Percentiles rank a stretch among this genome's conserved stretches.
phyloP scores from a whole-genome alignment of 768 basidiomycete genomes.

The Rhizopogon roseolus region DNA sequence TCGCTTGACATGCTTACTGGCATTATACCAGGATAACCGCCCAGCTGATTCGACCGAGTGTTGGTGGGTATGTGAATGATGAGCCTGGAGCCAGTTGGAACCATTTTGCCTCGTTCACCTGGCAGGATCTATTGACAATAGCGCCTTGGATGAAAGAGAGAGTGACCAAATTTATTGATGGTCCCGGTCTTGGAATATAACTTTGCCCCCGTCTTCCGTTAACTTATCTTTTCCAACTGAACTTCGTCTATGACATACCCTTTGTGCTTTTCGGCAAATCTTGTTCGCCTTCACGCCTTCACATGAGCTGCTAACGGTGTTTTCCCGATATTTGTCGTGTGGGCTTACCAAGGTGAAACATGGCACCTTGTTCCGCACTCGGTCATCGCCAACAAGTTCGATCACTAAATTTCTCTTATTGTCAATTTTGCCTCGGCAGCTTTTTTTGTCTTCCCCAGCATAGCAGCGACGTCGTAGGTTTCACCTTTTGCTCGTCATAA shows the following conservation, averaged over 20 bases:
- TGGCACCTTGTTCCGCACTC: conserved; percentile 12
- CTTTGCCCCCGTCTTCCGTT: neutral
- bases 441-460: conserved; percentile 20
- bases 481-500: neutral
- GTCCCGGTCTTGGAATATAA: conserved; percentile 61
- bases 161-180: conserved; percentile 61
- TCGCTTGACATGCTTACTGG: conserved; percentile 3
- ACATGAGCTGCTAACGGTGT: neutral
- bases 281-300: neutral
- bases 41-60: conserved; percentile 47
- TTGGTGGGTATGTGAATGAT: conserved; percentile 33
- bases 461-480: neutral
- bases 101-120: conserved; percentile 68
- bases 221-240: neutral
- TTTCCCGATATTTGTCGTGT: conserved; percentile 10
- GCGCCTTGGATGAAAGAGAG: conserved; percentile 77
- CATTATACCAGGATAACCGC: conserved; percentile 48
- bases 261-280: neutral
- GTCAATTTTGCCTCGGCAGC: neutral
- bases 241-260: neutral
- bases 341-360: conserved; percentile 29
- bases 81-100: conserved; percentile 44
- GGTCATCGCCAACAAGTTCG: conserved; percentile 3
- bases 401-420: conserved; percentile 1
- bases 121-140: conserved; percentile 63